phyloP scores from a whole-genome alignment of 345 rosid species.

The Carallia brachiata region DNA sequence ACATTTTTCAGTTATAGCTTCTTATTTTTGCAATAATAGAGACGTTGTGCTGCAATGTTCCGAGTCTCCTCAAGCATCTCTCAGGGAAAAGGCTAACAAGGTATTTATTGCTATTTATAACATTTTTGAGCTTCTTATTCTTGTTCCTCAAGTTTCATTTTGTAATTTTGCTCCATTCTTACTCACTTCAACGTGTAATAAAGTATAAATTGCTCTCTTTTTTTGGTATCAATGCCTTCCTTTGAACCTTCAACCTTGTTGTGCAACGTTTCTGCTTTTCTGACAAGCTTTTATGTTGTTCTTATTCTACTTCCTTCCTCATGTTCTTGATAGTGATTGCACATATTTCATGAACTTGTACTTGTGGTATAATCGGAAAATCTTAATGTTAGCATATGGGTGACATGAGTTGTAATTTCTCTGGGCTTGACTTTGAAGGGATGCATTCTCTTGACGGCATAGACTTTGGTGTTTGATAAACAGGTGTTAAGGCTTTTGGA shows the following conservation, averaged over 20 bases:
- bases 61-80: constrained; percentile 86
- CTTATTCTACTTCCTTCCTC: too few species aligned
- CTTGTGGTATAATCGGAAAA: not conserved
- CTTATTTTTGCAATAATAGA: constrained; percentile 71
- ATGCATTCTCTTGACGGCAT: constrained; percentile 1
- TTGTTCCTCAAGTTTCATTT: not conserved
- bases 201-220: too few species aligned
- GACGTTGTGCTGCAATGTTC: constrained; percentile 65
- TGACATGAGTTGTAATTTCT: not conserved
- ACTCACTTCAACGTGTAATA: not conserved
- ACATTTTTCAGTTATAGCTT: constrained; percentile 52
- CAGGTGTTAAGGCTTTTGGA: constrained; percentile 81
- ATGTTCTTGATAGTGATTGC: too few species aligned
- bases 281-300: too few species aligned
- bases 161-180: not conserved
- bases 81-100: constrained; percentile 85
- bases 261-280: too few species aligned
- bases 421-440: not conserved
- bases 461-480: constrained; percentile 14
- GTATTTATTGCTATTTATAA: constrained; percentile 28
- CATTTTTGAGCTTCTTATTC: not conserved
- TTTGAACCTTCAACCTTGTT: too few species aligned
- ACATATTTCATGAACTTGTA: too few species aligned
- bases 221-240: too few species aligned
- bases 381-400: not conserved